Base-by-base conservation (phyloP, 2,329 filamentous ascomycete species). In the Pseudogymnoascus sp. region DNA sequence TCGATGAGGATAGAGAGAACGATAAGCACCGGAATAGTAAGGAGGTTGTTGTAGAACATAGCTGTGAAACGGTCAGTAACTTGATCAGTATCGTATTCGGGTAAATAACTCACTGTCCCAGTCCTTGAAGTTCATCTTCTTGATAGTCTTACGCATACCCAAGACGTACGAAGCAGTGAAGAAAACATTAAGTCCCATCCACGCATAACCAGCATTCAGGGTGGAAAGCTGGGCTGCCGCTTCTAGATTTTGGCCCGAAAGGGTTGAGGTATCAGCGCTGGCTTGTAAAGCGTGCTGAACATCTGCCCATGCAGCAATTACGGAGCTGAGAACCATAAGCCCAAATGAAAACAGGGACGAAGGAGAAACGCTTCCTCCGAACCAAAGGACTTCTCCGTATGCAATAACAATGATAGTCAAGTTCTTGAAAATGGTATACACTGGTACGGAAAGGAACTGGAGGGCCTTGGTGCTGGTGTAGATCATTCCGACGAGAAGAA, bases 381-480 rank as follows among this genome's bases (percentile, higher is more conserved):
- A 99, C 92, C 93, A 97, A 60, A 99, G 83, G 31, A 99, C 93
- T 78, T 99, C 94, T 69, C 94, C 94, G 69, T 99, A 99, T 62
- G 94, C 94, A 72, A 97, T 99, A 67, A 97, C 86, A 71, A 99
- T 97, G 75, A 96, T 99, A 65, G 94, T 97, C 80, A 99, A 77
- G 79, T 99, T 99, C 84, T 99, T 99, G 84, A 99, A 99, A 74
- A 99, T 99, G 62, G 94, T 99, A 79, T 99, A 99, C 27, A 99
- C 94, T 25, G 94, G 94, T 62, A 99, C 96, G 33, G 92, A 97
- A 65, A 99, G 88, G 77, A 87, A 97, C 77, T 97, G 92, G 52
- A 99, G 86, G 18, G 94, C 92, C 80, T 97, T 97, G 71, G 90
- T 94, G 71, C 91, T 87, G 61, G 94, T 97, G 78, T 97, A 99